These are phyloP conservation scores for Wallacemonas sp. DNA, from an alignment of 208 protist genomes.

Conservation along the genomic window DNA sequence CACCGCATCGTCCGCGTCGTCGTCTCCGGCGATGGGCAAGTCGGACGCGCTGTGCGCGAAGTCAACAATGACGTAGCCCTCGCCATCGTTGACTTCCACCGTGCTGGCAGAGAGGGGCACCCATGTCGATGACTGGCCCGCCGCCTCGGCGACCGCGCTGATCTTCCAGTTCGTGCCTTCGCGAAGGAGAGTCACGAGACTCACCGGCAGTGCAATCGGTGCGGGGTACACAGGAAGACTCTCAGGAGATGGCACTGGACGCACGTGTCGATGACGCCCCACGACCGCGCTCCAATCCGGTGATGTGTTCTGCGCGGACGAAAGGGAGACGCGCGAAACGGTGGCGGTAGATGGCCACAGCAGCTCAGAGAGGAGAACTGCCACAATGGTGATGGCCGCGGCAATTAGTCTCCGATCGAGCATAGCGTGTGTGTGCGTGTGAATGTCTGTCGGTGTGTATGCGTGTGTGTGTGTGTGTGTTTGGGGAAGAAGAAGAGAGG, in stretches of 20 bases:
- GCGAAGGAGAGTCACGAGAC: constrained; percentile 8
- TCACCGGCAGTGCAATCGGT: background rate
- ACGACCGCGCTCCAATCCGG: background rate
- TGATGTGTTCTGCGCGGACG: background rate
- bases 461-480: background rate
- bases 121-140: background rate
- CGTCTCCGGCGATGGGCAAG: background rate
- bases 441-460: background rate
- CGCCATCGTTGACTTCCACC: background rate
- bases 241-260: background rate
- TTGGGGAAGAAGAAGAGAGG: background rate
- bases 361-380: background rate
- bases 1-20: background rate
- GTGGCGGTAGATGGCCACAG: background rate
- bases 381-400: background rate
- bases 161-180: constrained; percentile 9
- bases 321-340: background rate
- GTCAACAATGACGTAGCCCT: constrained; percentile 1
- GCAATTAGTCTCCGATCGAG: constrained; percentile 6
- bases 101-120: background rate
- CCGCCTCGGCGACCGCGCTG: background rate
- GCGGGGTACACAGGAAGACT: background rate
- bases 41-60: background rate
- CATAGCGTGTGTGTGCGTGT: background rate
- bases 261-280: background rate